Evolutionary conservation across 2,329 filamentous ascomycete species (phyloP).

Genomic region (Aspergillus sp.): DNA sequence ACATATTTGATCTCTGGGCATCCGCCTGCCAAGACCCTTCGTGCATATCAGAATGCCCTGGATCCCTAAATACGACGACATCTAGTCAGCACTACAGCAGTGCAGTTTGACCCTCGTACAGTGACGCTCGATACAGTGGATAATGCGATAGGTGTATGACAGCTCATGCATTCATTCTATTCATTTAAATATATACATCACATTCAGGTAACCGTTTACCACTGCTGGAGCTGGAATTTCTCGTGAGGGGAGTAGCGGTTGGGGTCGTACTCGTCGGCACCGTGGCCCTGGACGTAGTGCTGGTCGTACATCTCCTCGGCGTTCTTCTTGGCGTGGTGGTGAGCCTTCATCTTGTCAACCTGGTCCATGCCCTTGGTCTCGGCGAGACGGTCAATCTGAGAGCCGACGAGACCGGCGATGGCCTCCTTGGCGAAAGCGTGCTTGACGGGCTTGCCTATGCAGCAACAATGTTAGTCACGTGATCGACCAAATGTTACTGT

Average conservation of each 20-base stretch:
- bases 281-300: constrained; percentile 50
- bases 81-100: too few species aligned
- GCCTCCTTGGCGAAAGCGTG: constrained; percentile 76
- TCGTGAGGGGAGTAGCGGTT: constrained; percentile 28
- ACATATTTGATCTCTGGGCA: too few species aligned
- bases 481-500: not conserved
- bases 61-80: too few species aligned
- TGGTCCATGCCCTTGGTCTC: constrained; percentile 66
- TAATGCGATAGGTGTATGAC: too few species aligned
- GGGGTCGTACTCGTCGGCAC: constrained; percentile 52
- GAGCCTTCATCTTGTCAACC: constrained; percentile 54
- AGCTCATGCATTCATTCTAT: not conserved
- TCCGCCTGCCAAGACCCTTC: too few species aligned
- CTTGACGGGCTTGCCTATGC: constrained; percentile 62
- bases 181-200: not conserved
- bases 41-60: too few species aligned
- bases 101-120: too few species aligned
- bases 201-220: constrained; percentile 8
- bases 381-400: constrained; percentile 70
- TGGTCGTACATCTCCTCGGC: constrained; percentile 58
- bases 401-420: constrained; percentile 66
- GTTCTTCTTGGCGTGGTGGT: constrained; percentile 55
- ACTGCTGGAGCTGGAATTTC: constrained; percentile 20
- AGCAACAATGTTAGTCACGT: not conserved
- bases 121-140: too few species aligned